phyloP scores from a whole-genome alignment of 148 eudicot species.

The Suaeda aralocaspica region DNA sequence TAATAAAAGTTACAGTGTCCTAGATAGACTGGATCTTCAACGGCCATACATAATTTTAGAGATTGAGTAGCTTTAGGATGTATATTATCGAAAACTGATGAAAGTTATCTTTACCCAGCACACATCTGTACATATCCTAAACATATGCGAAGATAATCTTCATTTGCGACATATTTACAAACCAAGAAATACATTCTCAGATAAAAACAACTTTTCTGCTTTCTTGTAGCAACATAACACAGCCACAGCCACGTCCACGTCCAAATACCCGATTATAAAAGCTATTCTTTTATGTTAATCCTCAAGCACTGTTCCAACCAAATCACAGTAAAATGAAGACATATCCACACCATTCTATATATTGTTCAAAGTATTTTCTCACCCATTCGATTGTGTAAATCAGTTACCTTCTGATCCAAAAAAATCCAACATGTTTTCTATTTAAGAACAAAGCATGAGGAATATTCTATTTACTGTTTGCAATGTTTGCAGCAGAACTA shows the following conservation, averaged over 20 bases:
- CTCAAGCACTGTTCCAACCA: background rate
- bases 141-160: background rate
- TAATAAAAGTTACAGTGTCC: too few relatives aligned
- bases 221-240: background rate
- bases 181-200: background rate
- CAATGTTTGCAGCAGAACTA: background rate
- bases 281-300: background rate
- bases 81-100: background rate
- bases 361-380: background rate
- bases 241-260: background rate
- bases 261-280: background rate
- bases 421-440: conserved; percentile 9
- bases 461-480: background rate
- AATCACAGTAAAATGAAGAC: background rate
- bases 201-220: background rate
- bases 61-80: background rate
- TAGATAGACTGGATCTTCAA: too few relatives aligned
- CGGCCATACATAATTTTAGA: background rate
- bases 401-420: background rate
- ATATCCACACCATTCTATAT: background rate
- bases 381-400: background rate
- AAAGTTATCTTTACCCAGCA: background rate
- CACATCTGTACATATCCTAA: background rate
- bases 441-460: background rate
- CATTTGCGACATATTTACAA: background rate